Evolutionary conservation across 805 yeast genomes (phyloP), one percentile per base, ranked within the genome.

Genomic region (Lachancea thermotolerans): DNA sequence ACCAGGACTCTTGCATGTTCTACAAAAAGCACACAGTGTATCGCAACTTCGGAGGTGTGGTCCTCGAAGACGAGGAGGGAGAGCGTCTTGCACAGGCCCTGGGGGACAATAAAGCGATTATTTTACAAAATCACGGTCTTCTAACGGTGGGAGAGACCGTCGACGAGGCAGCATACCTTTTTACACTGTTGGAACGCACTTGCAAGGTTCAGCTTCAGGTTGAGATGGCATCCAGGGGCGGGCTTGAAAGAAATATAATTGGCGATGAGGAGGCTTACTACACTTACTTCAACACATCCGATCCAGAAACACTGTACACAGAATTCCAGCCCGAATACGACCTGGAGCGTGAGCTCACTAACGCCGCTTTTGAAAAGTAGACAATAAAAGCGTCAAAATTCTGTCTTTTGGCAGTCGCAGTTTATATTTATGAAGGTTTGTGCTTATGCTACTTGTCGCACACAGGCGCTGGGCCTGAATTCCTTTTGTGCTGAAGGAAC

Each of bases 11-110:
- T 4, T 82, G 89, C 60, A 68, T 71, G 9, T 78, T 85, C 53
- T 80, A 81, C 70, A 74, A 79, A 33, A 67, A 69, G 42, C 91
- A 82, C 51, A 66, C 80, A 2, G 88, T 85, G 3, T 83, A 82
- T 63, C 50, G 58, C 25, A 78, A 78, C 58, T 84, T 83, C 59
- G 91, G 91, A 27, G 93, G 93, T 16, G 84, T 84, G 45, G 93
- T 87, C 0, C 53, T 82, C 32, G 83, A 79, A 53, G 70, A 63
- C 16, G 76, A 72, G 42, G 88, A 82, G 58, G 87, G 88, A 21
- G 54, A 60, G 37, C 72, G 70, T 35, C 73, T 82, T 49, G 87
- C 87, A 11, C 60, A 64, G 32, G 80, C 86, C 2, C 59, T 79
- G 35, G 85, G 85, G 7, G 65, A 71, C 47, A 78, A 77, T 33